Percentiles rank a stretch among this genome's conserved stretches.
Evolutionary conservation across 345 rosid genomes (phyloP).

Genomic region (Eucalyptus dawsonii): DNA sequence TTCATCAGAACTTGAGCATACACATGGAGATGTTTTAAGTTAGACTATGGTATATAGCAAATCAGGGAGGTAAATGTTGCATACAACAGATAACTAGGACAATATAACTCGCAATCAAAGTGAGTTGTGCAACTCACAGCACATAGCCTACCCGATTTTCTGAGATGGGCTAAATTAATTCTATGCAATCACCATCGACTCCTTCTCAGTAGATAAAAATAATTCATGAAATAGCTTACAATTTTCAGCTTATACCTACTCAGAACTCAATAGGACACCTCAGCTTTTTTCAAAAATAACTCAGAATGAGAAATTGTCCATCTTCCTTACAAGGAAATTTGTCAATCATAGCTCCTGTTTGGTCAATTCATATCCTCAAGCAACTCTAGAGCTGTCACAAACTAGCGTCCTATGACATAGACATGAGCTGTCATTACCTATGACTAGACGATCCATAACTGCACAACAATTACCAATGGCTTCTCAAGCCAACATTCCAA

Average conservation of each 20-base stretch:
- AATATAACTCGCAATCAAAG: background rate
- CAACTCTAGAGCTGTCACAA: background rate
- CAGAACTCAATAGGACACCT: background rate
- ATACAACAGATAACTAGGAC: background rate
- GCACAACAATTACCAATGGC: background rate
- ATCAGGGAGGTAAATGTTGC: background rate
- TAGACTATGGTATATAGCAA: background rate
- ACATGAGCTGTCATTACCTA: background rate
- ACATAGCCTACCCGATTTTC: background rate
- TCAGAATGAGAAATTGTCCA: background rate
- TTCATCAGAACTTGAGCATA: background rate
- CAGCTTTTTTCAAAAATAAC: background rate
- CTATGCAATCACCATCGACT: background rate
- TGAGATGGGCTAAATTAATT: background rate
- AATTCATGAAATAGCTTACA: background rate
- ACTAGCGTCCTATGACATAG: background rate
- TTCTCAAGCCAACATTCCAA: background rate
- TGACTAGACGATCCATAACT: background rate
- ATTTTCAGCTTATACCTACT: background rate
- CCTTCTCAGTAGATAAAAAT: background rate
- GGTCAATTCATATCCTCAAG: background rate
- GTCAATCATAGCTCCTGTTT: background rate
- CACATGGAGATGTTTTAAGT: background rate
- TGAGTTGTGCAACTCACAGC: background rate
- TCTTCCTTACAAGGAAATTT: background rate